Evolutionary conservation across 208 protist species (phyloP).

Genomic region (Leishmania tarentolae): DNA sequence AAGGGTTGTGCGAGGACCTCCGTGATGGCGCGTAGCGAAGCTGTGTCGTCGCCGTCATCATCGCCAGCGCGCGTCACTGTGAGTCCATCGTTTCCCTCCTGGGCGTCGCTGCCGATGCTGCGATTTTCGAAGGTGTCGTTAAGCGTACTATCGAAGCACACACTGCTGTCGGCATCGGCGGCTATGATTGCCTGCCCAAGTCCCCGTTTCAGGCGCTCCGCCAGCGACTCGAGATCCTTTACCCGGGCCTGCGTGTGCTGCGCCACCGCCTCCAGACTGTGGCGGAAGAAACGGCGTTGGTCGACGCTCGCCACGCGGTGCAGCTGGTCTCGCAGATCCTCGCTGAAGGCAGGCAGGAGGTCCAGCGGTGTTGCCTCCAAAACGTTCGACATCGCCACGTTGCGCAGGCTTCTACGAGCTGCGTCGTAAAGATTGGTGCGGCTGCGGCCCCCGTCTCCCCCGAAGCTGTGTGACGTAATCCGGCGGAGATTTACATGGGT

Average conservation of each 20-base stretch:
- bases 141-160: neutral
- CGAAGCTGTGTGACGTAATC: constrained; percentile 6
- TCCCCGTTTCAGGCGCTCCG: constrained; percentile 19
- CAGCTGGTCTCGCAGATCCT: constrained; percentile 22
- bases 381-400: constrained; percentile 20
- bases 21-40: constrained; percentile 20
- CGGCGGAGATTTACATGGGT: constrained; percentile 16
- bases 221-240: constrained; percentile 16
- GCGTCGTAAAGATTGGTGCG: constrained; percentile 13
- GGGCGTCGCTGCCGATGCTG: constrained; percentile 16
- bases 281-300: constrained; percentile 23
- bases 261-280: constrained; percentile 17
- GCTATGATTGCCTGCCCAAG: constrained; percentile 15
- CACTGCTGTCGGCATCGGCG: neutral
- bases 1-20: constrained; percentile 14
- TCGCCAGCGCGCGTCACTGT: neutral
- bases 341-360: constrained; percentile 27
- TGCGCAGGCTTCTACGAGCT: constrained; percentile 9
- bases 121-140: neutral
- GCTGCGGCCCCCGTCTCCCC: neutral
- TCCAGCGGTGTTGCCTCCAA: constrained; percentile 23
- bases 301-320: constrained; percentile 11
- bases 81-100: neutral
- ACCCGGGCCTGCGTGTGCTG: constrained; percentile 21
- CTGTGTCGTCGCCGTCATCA: constrained; percentile 4